Evolutionary conservation across 768 basidiomycete species (phyloP), one percentile per base, ranked within the genome.

Genomic region (Lactarius evosmus): DNA sequence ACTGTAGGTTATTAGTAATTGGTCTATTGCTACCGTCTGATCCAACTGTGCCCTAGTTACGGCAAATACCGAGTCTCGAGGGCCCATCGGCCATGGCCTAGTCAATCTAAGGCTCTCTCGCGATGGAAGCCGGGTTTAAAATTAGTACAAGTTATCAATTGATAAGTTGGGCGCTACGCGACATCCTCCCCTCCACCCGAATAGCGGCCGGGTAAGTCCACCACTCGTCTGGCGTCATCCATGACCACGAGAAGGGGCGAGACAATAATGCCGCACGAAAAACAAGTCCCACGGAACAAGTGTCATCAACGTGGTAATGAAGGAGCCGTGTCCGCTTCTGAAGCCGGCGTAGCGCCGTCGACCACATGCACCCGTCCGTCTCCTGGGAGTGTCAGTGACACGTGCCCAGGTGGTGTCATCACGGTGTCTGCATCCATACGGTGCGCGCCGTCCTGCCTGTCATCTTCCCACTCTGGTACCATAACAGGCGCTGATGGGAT

Each of bases 401-500:
- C 30, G 27, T 8, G 38, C 30, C 14, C 33, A 8, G 44, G 52
- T 0, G 22, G 29, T 38, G 14, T 5, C 27, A 19, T 30, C 7
- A 29, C 27, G 17, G 57, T 16, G 25, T 22, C 41, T 19, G n/a
- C 7, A 6, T 27, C 57, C 6, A 8, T 16, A 17, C n/a, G 32
- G 36, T 29, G 46, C 46, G 6, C 27, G 16, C 29, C 27, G 16
- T 14, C 12, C 3, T 30, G 46, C 7, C 19, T n/a, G n/a, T 60
- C 61, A 27, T 61, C 59, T 4, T 30, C 36, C 22, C 19, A 29
- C 44, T 46, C 44, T 46, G 44, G 8, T 7, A 5, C 49, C 22
- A 62, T 40, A n/a, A 57, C 56, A 27, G 62, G 67, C 17, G 67
- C 67, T 11, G 67, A 67, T 9, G 67, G 58, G 4, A 49, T 60